phyloP scores from a whole-genome alignment of 1,284 basidiomycete species.

The Sanghuangporus sanghuang region DNA sequence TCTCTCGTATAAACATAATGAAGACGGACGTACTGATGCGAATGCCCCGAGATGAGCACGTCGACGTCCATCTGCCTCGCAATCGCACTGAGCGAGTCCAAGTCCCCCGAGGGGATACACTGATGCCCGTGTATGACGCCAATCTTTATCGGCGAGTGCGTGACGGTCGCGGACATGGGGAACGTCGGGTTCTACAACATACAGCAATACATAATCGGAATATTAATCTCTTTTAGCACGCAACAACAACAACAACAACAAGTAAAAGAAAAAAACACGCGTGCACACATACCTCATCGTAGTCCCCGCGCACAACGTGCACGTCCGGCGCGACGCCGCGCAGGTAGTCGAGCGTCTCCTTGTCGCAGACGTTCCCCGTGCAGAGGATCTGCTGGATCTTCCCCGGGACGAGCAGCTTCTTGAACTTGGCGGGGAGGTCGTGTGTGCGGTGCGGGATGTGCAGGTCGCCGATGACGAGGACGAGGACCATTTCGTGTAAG shows the following conservation, averaged over 20 bases:
- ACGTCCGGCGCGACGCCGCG: slow-evolving; percentile 95
- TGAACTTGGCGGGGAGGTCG: slow-evolving; percentile 94
- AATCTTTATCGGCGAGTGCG: slow-evolving; percentile 86
- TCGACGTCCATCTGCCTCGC: slow-evolving; percentile 98
- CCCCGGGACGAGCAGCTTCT: slow-evolving; percentile 93
- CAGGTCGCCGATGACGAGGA: slow-evolving; percentile 91
- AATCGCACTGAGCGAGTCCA: slow-evolving; percentile 82
- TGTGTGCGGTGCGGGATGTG: slow-evolving; percentile 88
- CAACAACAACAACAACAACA: neutral
- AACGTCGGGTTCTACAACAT: slow-evolving; percentile 56
- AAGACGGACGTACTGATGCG: slow-evolving; percentile 70
- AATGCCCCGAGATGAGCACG: slow-evolving; percentile 90
- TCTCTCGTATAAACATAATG: no score
- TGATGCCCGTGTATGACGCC: slow-evolving; percentile 96
- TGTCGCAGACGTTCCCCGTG: slow-evolving; percentile 97
- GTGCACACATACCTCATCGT: slow-evolving; percentile 74
- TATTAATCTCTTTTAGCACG: no score
- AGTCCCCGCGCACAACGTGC: slow-evolving; percentile 90
- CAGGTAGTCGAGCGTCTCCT: slow-evolving; percentile 97
- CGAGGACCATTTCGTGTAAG: slow-evolving; percentile 59
- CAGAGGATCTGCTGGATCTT: slow-evolving; percentile 99
- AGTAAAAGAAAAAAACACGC: neutral
- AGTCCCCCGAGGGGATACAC: slow-evolving; percentile 87
- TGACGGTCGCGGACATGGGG: slow-evolving; percentile 79
- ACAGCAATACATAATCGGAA: no score